These are phyloP conservation scores for Niveomyces coronatus DNA, from an alignment of 2,329 filamentous ascomycete species.

Conservation along the genomic window DNA sequence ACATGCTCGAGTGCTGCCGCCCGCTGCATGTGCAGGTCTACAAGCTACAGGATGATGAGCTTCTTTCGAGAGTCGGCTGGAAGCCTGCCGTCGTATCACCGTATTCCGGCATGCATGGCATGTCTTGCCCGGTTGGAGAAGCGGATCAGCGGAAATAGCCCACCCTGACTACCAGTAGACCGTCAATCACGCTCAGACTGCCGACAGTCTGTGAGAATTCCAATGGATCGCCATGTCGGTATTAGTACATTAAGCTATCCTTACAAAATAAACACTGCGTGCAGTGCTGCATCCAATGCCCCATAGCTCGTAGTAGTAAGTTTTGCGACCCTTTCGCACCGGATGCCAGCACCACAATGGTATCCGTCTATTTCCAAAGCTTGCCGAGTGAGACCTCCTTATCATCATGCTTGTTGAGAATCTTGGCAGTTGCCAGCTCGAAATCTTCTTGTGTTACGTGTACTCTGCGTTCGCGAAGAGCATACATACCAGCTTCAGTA, in stretches of 20 bases:
- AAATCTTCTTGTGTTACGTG: constrained; percentile 99
- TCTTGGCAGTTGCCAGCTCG: constrained; percentile 95
- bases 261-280: constrained; percentile 7
- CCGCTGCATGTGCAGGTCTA: constrained; percentile 68
- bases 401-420: constrained; percentile 98
- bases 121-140: constrained; percentile 25
- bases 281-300: background rate
- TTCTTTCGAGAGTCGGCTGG: constrained; percentile 50
- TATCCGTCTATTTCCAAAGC: constrained; percentile 45
- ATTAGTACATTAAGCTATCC: constrained; percentile 10
- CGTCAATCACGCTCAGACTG: no score
- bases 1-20: constrained; percentile 60
- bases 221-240: constrained; percentile 9
- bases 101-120: constrained; percentile 58
- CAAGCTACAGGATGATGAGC: constrained; percentile 40
- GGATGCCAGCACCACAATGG: constrained; percentile 9
- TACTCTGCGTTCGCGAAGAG: constrained; percentile 84
- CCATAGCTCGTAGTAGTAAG: no score
- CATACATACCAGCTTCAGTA: constrained; percentile 98
- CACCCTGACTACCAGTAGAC: no score
- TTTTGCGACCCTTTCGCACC: background rate
- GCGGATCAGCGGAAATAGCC: constrained; percentile 4
- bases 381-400: constrained; percentile 90
- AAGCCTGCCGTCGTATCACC: constrained; percentile 45
- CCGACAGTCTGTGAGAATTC: background rate